Base-by-base conservation (phyloP, 179 eudicot genomes). In the Beta corolliflora region DNA sequence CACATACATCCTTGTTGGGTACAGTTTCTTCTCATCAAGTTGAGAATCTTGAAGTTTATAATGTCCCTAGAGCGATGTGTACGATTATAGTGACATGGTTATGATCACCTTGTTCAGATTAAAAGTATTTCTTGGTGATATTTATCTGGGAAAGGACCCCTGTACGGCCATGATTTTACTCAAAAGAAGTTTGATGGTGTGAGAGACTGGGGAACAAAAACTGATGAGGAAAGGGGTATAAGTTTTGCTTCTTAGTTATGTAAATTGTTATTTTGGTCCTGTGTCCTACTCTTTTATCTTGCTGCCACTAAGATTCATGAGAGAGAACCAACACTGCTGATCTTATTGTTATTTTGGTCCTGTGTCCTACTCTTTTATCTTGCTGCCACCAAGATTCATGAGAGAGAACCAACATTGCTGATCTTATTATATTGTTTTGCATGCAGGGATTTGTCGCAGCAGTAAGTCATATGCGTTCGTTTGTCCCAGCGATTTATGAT, bases 401-500 rank as follows among this genome's bases (percentile, higher is more conserved):
- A 52, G 61, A 36, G 25, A n/a, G 76, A 72, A 58, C 81, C 74
- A 50, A 59, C 73, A 65, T 41, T 54, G 31, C 71, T 36, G 82
- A 70, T 76, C 73, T 77, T 79, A 19, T 72, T 72, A 68, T 68
- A 67, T 50, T 74, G 66, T 31, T 80, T 54, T 54, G 53, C 55
- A 31, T 85, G 77, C 90, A 95, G 99, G 99, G 98, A 14, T 92
- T 94, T 89, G 98, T 94, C 79, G 74, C 97, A 63, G 92, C 98
- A 69, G 99, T 94, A 46, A 88, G 85, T 84, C 90, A 92, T 46
- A 95, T 92, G 97, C 94, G 97, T 12, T 86, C 93, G 55, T 95
- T 92, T 89, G 95, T 91, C 84, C 98, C 99, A n/a, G 98, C 98
- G 12, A 84, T 95, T 69, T 94, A 94, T 87, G 98, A 95, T 75